A percentile compares a stretch with the other conserved stretches of the same genome.
phyloP scores from a whole-genome alignment of 805 yeast species.

The Kodamaea kaohsiungensis region DNA sequence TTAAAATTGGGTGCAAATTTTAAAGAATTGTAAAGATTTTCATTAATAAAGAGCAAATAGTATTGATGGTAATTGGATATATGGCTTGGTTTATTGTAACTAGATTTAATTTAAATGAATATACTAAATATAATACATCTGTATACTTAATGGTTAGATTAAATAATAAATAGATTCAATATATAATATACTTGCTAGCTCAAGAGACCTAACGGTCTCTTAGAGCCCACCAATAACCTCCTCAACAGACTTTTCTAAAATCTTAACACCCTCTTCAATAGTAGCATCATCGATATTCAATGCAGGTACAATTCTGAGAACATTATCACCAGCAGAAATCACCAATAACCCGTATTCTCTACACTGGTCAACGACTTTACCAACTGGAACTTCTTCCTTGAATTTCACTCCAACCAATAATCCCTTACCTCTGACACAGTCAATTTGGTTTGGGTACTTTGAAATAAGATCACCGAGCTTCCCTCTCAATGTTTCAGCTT shows the following conservation, averaged over 20 bases:
- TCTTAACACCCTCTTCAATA: conserved; percentile 68
- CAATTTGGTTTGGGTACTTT: conserved; percentile 60
- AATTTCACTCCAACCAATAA: conserved; percentile 84
- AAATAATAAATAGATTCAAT: too few relatives aligned
- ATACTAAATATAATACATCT: too few relatives aligned
- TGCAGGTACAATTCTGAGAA: conserved; percentile 90
- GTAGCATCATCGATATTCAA: conserved; percentile 74
- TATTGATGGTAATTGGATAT: too few relatives aligned
- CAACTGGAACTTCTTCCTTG: conserved; percentile 53
- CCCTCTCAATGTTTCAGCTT: conserved; percentile 56
- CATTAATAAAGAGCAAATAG: too few relatives aligned
- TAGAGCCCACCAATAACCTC: conserved; percentile 17
- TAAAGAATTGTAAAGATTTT: too few relatives aligned
- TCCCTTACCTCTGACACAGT: conserved; percentile 84
- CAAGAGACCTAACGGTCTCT: too few relatives aligned
- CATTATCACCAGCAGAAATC: conserved; percentile 91
- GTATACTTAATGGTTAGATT: too few relatives aligned
- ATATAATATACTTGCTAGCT: too few relatives aligned
- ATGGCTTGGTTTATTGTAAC: too few relatives aligned
- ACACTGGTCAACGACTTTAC: conserved; percentile 62
- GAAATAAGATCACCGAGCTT: conserved; percentile 52
- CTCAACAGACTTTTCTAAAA: conserved; percentile 59
- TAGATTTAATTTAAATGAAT: too few relatives aligned
- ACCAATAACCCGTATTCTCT: conserved; percentile 79
- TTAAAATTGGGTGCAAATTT: background rate